These are phyloP conservation scores for Babesia ovata DNA, from an alignment of 169 alveolate genomes.

Conservation along the genomic window DNA sequence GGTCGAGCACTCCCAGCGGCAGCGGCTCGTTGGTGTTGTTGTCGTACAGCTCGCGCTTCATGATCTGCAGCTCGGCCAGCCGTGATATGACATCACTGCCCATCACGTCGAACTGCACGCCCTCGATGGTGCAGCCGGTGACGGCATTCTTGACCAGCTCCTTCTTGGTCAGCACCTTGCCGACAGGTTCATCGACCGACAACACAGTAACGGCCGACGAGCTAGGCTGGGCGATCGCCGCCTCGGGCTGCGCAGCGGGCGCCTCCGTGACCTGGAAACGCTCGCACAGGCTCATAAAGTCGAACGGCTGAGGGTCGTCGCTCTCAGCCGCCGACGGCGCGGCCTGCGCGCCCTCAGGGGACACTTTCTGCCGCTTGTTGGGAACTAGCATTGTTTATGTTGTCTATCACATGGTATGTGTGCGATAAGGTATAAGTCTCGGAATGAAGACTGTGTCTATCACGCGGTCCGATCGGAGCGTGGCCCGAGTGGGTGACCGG, in stretches of 20 bases:
- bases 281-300: constrained; percentile 24
- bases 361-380: constrained; percentile 13
- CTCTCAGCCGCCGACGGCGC: neutral
- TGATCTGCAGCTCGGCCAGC: constrained; percentile 76
- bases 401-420: no score
- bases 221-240: neutral
- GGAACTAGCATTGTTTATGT: neutral
- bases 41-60: constrained; percentile 78
- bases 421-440: no score
- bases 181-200: neutral
- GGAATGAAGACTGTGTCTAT: no score
- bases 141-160: constrained; percentile 41
- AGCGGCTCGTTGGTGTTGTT: constrained; percentile 75
- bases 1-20: constrained; percentile 83
- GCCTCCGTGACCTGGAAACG: constrained; percentile 3
- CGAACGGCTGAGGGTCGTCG: constrained; percentile 13
- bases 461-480: no score
- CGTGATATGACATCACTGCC: constrained; percentile 77
- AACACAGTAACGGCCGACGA: neutral
- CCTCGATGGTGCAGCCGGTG: constrained; percentile 69
- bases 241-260: neutral
- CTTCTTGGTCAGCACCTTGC: constrained; percentile 14
- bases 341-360: constrained; percentile 9
- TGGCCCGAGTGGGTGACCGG: no score
- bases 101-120: constrained; percentile 82